Evolutionary conservation across 352 stramenopile species (phyloP).

Genomic region (Phytophthora citricola): DNA sequence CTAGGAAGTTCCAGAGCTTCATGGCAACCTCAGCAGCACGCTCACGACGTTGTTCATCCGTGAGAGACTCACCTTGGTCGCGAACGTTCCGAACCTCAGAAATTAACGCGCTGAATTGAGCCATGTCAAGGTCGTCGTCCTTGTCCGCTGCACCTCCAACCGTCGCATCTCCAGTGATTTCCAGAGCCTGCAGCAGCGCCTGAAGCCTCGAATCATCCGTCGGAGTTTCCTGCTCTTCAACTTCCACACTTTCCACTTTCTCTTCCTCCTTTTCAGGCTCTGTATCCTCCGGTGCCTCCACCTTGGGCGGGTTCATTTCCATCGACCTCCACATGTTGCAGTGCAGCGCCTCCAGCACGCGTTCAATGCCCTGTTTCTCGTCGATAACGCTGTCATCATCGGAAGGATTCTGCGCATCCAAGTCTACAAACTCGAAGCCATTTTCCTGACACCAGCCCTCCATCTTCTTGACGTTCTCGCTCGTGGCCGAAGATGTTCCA

Average conservation of each 20-base stretch:
- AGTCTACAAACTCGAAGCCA: conserved; percentile 66
- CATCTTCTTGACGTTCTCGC: conserved; percentile 42
- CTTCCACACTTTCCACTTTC: not conserved
- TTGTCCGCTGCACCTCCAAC: conserved; percentile 13
- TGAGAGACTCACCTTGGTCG: conserved; percentile 54
- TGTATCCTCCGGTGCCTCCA: not conserved
- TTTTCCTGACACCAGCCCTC: conserved; percentile 66
- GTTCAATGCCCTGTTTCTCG: conserved; percentile 64
- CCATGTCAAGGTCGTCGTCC: conserved; percentile 63
- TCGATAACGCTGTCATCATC: conserved; percentile 20
- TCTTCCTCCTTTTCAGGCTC: conserved; percentile 13
- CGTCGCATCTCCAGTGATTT: conserved; percentile 36
- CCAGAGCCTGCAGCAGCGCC: conserved; percentile 51
- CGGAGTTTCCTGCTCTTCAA: not conserved
- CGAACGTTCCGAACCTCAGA: conserved; percentile 73
- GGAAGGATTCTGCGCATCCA: conserved; percentile 9
- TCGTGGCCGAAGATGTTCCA: conserved; percentile 27
- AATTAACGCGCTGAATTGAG: conserved; percentile 68
- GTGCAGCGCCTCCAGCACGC: conserved; percentile 78
- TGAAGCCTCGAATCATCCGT: conserved; percentile 50
- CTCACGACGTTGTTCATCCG: conserved; percentile 69
- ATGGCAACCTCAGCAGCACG: conserved; percentile 79
- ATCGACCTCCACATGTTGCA: conserved; percentile 86
- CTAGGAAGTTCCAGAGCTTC: conserved; percentile 77
- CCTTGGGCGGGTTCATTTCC: conserved; percentile 46